These are phyloP conservation scores for Mycena pura DNA, from an alignment of 768 basidiomycete species.

Conservation along the genomic window DNA sequence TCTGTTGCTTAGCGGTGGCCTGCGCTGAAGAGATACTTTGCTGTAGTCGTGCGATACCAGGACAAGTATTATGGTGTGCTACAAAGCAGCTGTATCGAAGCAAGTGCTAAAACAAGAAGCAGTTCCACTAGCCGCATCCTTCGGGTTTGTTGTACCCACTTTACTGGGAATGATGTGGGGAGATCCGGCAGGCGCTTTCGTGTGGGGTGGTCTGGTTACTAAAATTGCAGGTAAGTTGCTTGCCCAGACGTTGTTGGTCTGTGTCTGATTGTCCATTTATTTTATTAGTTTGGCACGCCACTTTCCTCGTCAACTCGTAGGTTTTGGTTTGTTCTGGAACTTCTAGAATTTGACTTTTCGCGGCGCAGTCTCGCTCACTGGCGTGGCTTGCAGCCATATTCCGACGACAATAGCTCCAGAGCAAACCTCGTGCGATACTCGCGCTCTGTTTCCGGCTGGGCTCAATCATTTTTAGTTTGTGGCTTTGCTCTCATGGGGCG, in stretches of 20 bases:
- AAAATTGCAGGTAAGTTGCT: conserved; percentile 58
- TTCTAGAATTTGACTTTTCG: neutral
- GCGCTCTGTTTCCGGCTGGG: conserved; percentile 45
- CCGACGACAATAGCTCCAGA: conserved; percentile 78
- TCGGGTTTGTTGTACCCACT: conserved; percentile 64
- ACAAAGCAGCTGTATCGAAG: neutral
- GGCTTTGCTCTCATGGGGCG: conserved; percentile 76
- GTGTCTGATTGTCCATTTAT: neutral
- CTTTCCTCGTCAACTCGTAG: conserved; percentile 74
- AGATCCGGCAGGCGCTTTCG: conserved; percentile 65
- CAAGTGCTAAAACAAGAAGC: neutral
- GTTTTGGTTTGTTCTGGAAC: conserved; percentile 29
- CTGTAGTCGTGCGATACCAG: conserved; percentile 68
- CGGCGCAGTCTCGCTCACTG: conserved; percentile 72
- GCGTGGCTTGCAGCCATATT: conserved; percentile 80
- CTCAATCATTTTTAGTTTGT: too few relatives aligned
- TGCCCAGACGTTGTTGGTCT: neutral
- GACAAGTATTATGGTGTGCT: conserved; percentile 59
- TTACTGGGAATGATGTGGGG: conserved; percentile 60
- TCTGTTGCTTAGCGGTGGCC: too few relatives aligned
- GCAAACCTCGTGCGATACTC: conserved; percentile 65
- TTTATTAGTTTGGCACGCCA: conserved; percentile 68
- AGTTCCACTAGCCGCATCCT: conserved; percentile 66
- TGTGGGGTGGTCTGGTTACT: conserved; percentile 74
- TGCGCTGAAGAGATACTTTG: neutral